Evolutionary conservation across 2,329 filamentous ascomycete genomes (phyloP).

Genomic region (Ustilaginoidea virens): DNA sequence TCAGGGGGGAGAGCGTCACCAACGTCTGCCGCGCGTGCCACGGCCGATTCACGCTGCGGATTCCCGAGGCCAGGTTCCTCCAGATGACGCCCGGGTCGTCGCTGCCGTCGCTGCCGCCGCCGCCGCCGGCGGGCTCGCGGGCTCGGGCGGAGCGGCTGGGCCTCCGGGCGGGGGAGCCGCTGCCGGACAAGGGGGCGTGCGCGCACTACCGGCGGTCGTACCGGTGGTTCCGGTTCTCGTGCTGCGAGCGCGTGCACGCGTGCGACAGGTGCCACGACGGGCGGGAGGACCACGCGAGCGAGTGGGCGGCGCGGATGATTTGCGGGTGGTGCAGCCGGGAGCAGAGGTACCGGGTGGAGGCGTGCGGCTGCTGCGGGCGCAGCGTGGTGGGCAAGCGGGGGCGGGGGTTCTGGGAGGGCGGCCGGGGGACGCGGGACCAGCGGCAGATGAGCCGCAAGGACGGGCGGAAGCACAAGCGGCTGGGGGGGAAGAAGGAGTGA

Average conservation of each 20-base stretch:
- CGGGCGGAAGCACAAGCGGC: conserved; percentile 54
- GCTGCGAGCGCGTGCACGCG: conserved; percentile 41
- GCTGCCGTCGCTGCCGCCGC: conserved; percentile 14
- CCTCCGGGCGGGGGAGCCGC: conserved; percentile 38
- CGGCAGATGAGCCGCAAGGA: conserved; percentile 61
- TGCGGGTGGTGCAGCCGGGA: conserved; percentile 69
- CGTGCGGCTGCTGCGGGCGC: conserved; percentile 58
- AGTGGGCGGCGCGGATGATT: conserved; percentile 75
- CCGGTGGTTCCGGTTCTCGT: conserved; percentile 51
- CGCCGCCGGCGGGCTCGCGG: conserved; percentile 24
- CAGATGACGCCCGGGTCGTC: conserved; percentile 45
- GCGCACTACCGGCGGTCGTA: conserved; percentile 42
- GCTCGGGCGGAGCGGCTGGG: conserved; percentile 38
- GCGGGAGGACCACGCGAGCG: conserved; percentile 54
- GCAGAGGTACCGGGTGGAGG: conserved; percentile 63
- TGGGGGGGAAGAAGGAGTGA: conserved; percentile 18
- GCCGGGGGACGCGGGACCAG: conserved; percentile 63
- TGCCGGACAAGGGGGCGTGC: conserved; percentile 38
- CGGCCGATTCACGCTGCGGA: conserved; percentile 62
- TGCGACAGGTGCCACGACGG: conserved; percentile 64
- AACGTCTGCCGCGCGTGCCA: conserved; percentile 72
- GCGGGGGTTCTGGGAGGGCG: conserved; percentile 73
- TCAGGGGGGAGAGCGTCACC: conserved; percentile 56
- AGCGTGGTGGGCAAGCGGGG: conserved; percentile 51
- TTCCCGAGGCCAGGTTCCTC: conserved; percentile 66